Evolutionary conservation across 108 stramenopile species (phyloP).

Genomic region (Aurantiochytrium sp.): DNA sequence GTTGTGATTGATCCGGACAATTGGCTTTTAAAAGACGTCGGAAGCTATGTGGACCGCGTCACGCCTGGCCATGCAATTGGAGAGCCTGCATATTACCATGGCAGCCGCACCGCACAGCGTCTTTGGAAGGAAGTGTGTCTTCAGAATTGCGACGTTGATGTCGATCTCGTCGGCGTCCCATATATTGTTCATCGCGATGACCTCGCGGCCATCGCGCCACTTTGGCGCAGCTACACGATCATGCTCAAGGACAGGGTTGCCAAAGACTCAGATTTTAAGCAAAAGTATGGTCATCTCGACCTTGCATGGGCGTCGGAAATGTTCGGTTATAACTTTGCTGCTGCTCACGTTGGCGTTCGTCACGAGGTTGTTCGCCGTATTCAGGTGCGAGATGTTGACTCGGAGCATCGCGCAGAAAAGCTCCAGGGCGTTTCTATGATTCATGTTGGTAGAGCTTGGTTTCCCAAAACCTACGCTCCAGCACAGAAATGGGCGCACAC

Average conservation of each 20-base stretch:
- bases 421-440: background rate
- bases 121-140: background rate
- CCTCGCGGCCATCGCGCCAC: background rate
- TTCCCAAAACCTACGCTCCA: background rate
- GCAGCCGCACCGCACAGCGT: background rate
- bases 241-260: background rate
- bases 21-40: background rate
- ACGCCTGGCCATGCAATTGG: background rate
- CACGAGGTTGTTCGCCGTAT: background rate
- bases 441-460: conserved; percentile 11
- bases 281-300: background rate
- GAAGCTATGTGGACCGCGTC: background rate
- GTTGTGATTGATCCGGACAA: conserved; percentile 20
- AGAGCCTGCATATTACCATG: background rate
- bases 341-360: background rate
- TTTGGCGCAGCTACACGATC: background rate
- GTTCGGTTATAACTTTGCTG: conserved; percentile 7
- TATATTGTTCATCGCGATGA: conserved; percentile 17
- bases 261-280: background rate
- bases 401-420: background rate
- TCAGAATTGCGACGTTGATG: background rate
- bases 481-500: background rate
- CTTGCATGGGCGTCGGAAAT: background rate
- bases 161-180: background rate
- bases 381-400: conserved; percentile 9